Evolutionary conservation across 2,329 filamentous ascomycete species (phyloP), one percentile per base, ranked within the genome.

Genomic region (Xylogone sp.): DNA sequence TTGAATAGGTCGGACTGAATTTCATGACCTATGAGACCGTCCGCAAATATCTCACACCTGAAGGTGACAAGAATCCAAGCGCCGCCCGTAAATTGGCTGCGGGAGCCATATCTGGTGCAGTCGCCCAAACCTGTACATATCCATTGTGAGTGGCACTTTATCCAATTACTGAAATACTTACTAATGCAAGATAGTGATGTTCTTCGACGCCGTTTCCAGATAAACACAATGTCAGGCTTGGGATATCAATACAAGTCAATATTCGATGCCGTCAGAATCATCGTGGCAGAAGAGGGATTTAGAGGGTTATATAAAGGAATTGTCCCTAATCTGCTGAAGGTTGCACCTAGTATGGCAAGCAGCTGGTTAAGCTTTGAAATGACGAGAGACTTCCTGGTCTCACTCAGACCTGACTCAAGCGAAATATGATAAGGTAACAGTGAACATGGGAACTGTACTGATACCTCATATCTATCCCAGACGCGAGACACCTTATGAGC

Each of bases 171-270:
- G 43, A 43, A 45, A 56, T 24, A 46, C 60, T 53, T 2, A 42
- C 56, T 62, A 65, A 67, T 54, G 66, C 24, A 48, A 13, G 9
- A 45, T 55, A 94, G 90, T 67, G 92, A 96, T 67, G 93, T 99
- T 2, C 78, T 99, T 50, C 88, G 94, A 27, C 85, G 94, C 54
- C 83, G 94, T 47, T 99, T 99, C 69, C 94, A 99, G 68, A 94
- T 99, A 74, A 99, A 99, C 72, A 97, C 94, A 49, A 99, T 99
- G 94, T 90, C 88, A 45, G 94, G 94, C 48, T 93, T 99, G 85
- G 94, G 94, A 47, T 97, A 97, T 71, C 84, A 93, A 68, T 99
- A 99, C 75, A 91, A 88, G 64, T 87, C 86, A 6, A 86, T 99
- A 43, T 78, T 83, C 56, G 90, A 96, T 66, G 94, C 94, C 3